These are phyloP conservation scores for Fraxinus angustifolia DNA, from an alignment of 305 asterid genomes.

Conservation along the genomic window DNA sequence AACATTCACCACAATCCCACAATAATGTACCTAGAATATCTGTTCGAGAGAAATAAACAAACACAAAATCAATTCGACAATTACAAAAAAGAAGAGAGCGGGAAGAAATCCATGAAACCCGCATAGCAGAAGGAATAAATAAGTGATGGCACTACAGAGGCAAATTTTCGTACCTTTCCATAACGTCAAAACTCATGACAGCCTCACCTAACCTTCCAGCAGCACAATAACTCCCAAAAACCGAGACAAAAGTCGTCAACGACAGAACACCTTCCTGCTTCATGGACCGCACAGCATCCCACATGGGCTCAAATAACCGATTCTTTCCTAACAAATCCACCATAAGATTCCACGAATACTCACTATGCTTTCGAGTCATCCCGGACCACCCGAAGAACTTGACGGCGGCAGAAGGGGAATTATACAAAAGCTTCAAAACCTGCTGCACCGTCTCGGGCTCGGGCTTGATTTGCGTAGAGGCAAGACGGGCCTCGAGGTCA, in stretches of 20 bases:
- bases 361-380: conserved; percentile 36
- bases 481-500: conserved; percentile 47
- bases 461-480: conserved; percentile 41
- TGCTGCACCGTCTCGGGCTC: conserved; percentile 45
- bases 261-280: conserved; percentile 55
- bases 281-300: conserved; percentile 78
- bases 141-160: not conserved
- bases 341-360: conserved; percentile 59
- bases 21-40: not conserved
- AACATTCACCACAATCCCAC: not conserved
- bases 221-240: conserved; percentile 55
- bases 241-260: conserved; percentile 56
- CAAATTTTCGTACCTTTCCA: conserved; percentile 43
- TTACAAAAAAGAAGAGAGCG: not conserved
- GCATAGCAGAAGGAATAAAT: not conserved
- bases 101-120: not conserved
- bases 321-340: conserved; percentile 72
- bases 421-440: conserved; percentile 49
- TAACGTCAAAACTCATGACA: conserved; percentile 56
- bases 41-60: not conserved
- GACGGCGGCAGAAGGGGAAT: conserved; percentile 48
- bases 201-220: conserved; percentile 59
- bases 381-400: conserved; percentile 71
- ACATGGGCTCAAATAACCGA: conserved; percentile 59
- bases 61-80: not conserved